Percentiles rank a stretch among this genome's conserved stretches.
These are phyloP conservation scores for Lipomyces orientalis DNA, from an alignment of 805 yeast species.

Conservation along the genomic window DNA sequence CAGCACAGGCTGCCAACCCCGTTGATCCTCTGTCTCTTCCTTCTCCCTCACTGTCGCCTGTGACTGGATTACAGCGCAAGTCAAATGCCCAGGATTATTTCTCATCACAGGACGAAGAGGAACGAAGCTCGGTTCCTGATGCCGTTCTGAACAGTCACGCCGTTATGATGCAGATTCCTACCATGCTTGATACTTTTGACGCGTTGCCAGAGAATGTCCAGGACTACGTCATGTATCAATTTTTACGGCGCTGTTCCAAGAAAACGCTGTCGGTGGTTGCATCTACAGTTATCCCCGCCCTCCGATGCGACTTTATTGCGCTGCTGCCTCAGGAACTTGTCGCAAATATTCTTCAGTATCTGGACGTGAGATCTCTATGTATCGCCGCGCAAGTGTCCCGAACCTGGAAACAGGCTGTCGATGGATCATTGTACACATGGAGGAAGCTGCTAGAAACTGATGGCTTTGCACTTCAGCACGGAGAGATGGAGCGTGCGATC, in stretches of 20 bases:
- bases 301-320: conserved; percentile 75
- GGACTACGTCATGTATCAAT: conserved; percentile 57
- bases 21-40: conserved; percentile 40
- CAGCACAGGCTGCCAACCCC: conserved; percentile 17
- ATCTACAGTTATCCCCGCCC: conserved; percentile 56
- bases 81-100: conserved; percentile 27
- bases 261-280: conserved; percentile 65
- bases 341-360: conserved; percentile 63
- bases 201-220: conserved; percentile 54
- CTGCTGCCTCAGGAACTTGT: conserved; percentile 78
- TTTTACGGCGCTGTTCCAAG: conserved; percentile 65
- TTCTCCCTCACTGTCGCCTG: conserved; percentile 42
- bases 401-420: conserved; percentile 71
- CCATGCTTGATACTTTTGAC: conserved; percentile 44
- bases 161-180: conserved; percentile 39
- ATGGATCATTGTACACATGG: conserved; percentile 72
- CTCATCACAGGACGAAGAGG: conserved; percentile 10
- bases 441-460: conserved; percentile 65
- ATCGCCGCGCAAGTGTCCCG: conserved; percentile 67
- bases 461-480: conserved; percentile 57
- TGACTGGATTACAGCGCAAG: conserved; percentile 26
- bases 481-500: conserved; percentile 52
- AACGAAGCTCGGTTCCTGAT: conserved; percentile 2
- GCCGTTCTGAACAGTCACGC: conserved; percentile 15
- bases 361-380: conserved; percentile 68